phyloP scores from a whole-genome alignment of 1,284 basidiomycete genomes.

The Cutaneotrichosporon sp. region DNA sequence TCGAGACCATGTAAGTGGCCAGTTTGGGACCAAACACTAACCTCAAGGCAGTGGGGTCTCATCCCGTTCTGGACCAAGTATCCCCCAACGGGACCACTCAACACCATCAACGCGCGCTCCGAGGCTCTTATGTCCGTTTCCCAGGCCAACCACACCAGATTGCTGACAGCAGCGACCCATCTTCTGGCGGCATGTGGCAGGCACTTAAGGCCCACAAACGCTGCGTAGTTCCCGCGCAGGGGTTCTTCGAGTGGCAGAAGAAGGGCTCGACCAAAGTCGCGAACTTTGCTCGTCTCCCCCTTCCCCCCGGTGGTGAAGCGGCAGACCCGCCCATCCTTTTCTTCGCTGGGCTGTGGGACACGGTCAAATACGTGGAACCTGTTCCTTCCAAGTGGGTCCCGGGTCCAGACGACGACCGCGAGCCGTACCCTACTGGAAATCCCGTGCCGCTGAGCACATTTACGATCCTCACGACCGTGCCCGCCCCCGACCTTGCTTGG shows the following conservation, averaged over 20 bases:
- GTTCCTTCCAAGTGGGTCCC: slow-evolving; percentile 26
- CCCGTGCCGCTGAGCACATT: slow-evolving; percentile 69
- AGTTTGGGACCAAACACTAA: not conserved
- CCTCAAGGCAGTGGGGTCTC: slow-evolving; percentile 82
- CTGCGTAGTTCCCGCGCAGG: slow-evolving; percentile 73
- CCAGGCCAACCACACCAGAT: no score
- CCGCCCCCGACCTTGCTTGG: slow-evolving; percentile 64
- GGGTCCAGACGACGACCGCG: slow-evolving; percentile 25
- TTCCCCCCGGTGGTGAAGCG: slow-evolving; percentile 31
- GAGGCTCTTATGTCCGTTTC: slow-evolving; percentile 67
- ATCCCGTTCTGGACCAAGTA: slow-evolving; percentile 76
- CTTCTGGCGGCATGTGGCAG: slow-evolving; percentile 66
- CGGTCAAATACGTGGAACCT: slow-evolving; percentile 53
- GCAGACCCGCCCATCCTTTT: slow-evolving; percentile 65
- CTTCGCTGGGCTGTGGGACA: slow-evolving; percentile 83
- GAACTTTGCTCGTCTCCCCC: slow-evolving; percentile 64
- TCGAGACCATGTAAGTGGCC: slow-evolving; percentile 43
- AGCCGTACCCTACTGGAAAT: slow-evolving; percentile 51
- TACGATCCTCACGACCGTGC: slow-evolving; percentile 79
- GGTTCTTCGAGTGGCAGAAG: slow-evolving; percentile 87
- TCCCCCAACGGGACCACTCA: slow-evolving; percentile 61
- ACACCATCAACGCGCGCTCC: slow-evolving; percentile 82
- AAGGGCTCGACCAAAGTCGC: slow-evolving; percentile 72
- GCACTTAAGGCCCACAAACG: slow-evolving; percentile 71
- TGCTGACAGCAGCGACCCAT: slow-evolving; percentile 32